phyloP scores from a whole-genome alignment of 31 red algal species.

The Porphyra umbilicalis region DNA sequence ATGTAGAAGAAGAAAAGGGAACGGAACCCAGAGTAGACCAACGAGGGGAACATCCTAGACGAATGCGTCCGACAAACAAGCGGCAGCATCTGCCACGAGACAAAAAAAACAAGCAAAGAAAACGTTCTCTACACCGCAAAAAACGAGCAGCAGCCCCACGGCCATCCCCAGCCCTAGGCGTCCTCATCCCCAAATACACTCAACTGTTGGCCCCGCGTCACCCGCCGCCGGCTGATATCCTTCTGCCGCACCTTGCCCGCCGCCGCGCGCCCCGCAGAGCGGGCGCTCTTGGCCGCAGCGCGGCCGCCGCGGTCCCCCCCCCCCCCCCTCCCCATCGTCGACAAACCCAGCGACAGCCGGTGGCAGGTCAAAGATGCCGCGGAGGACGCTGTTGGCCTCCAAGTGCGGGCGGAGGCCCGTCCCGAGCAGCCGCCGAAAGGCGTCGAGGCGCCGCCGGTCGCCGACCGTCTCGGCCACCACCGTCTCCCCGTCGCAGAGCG shows the following conservation, averaged over 20 bases:
- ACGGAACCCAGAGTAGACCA: too few species aligned
- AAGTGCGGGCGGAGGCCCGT: constrained; percentile 1
- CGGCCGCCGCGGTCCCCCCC: neutral
- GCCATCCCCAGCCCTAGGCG: neutral
- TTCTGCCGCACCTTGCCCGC: constrained; percentile 1
- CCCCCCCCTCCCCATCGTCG: neutral
- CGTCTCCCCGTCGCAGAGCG: neutral
- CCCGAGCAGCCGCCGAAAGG: constrained; percentile 1
- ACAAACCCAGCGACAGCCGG: neutral
- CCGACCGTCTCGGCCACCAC: neutral
- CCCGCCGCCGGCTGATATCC: neutral
- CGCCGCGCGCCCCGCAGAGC: neutral
- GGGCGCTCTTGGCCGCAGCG: neutral
- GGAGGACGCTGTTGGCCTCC: constrained; percentile 2
- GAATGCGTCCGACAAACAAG: too few species aligned
- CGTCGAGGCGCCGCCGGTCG: constrained; percentile 3
- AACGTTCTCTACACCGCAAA: neutral
- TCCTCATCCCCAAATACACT: neutral
- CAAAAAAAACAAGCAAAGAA: neutral
- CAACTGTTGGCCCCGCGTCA: neutral
- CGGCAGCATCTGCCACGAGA: too few species aligned
- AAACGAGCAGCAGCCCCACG: neutral
- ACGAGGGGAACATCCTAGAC: too few species aligned
- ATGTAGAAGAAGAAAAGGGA: too few species aligned
- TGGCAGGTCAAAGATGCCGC: constrained; percentile 1